Conservation (phyloP, 2,329 filamentous ascomycete genomes). For the Botrytis squamosa region DNA sequence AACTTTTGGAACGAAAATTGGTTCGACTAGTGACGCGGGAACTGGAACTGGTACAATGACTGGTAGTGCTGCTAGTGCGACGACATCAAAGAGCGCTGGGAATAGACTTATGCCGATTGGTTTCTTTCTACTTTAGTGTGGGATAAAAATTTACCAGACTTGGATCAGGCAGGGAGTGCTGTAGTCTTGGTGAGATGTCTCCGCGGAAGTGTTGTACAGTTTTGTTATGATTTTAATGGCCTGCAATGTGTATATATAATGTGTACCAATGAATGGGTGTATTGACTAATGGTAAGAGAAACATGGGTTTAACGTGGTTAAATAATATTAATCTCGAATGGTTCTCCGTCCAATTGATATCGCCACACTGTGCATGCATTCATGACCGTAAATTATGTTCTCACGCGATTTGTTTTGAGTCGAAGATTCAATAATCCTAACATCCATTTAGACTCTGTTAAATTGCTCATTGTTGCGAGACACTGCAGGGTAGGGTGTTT, state of each 20-base stretch:
- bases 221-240: neutral
- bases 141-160: neutral
- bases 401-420: neutral
- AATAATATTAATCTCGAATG: neutral
- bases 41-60: neutral
- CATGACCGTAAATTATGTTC: neutral
- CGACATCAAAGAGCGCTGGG: conserved; percentile 12
- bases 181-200: neutral
- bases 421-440: neutral
- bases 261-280: neutral
- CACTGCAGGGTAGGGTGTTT: neutral
- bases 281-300: neutral
- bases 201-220: neutral
- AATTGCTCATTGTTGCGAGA: neutral
- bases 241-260: neutral
- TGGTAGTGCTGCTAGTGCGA: neutral
- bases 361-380: neutral
- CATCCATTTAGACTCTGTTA: neutral
- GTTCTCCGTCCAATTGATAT: neutral
- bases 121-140: neutral
- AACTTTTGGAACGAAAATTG: conserved; percentile 3
- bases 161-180: neutral
- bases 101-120: conserved; percentile 4
- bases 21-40: neutral
- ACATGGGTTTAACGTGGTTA: too few relatives aligned